phyloP scores from a whole-genome alignment of 306 rosid genomes.

The Gynostemma pentaphyllum region DNA sequence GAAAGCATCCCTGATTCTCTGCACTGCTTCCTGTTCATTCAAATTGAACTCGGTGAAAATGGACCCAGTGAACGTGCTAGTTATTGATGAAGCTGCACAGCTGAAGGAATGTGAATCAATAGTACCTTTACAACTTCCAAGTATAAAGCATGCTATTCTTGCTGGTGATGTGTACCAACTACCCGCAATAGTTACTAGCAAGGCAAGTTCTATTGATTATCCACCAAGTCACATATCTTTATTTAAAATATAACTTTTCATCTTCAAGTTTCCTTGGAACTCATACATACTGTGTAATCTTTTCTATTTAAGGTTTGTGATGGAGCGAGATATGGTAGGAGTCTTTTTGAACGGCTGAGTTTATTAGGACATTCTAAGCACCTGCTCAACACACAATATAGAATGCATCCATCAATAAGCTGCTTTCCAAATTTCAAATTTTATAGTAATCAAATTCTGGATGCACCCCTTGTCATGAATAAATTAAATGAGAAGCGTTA shows the following conservation, averaged over 20 bases:
- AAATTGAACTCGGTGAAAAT: constrained; percentile 33
- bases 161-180: constrained; percentile 74
- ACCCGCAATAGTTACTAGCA: constrained; percentile 58
- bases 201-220: constrained; percentile 12
- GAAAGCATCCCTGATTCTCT: constrained; percentile 51
- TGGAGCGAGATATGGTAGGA: constrained; percentile 57
- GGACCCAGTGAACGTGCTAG: constrained; percentile 35
- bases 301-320: constrained; percentile 26
- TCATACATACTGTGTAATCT: neutral
- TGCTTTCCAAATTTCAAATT: constrained; percentile 53
- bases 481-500: constrained; percentile 32
- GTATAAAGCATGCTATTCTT: constrained; percentile 48
- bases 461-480: constrained; percentile 44
- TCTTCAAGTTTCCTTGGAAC: constrained; percentile 17
- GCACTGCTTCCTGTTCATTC: constrained; percentile 61
- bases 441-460: constrained; percentile 36
- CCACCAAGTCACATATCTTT: neutral
- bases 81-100: constrained; percentile 85
- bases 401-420: constrained; percentile 86
- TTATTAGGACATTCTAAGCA: constrained; percentile 34
- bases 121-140: constrained; percentile 55
- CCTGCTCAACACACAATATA: constrained; percentile 53
- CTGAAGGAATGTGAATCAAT: constrained; percentile 65
- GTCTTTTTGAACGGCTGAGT: constrained; percentile 63
- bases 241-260: neutral